Percentiles rank a stretch among this genome's conserved stretches.
Conservation (phyloP, 139 green algal species). For the Chlorella sp. region DNA sequence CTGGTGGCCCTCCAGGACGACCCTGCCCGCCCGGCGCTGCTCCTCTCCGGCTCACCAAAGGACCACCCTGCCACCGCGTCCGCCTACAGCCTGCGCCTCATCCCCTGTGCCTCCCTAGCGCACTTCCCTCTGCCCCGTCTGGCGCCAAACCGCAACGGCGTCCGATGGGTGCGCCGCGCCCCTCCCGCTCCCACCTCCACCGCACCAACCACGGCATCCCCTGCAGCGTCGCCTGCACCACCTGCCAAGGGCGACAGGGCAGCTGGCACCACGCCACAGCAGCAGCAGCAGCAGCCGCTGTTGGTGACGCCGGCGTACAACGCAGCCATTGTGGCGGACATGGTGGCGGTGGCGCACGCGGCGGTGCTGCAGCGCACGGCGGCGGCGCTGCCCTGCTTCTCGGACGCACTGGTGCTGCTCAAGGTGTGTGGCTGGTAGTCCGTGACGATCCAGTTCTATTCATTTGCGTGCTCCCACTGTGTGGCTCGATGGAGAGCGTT, state of each 20-base stretch:
- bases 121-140: constrained; percentile 51
- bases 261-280: background rate
- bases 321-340: constrained; percentile 51
- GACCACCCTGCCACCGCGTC: no score
- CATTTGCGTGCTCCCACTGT: no score
- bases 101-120: constrained; percentile 14
- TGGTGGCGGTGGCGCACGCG: constrained; percentile 28
- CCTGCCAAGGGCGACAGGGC: constrained; percentile 1
- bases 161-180: constrained; percentile 13
- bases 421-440: constrained; percentile 43
- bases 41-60: constrained; percentile 19
- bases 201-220: background rate
- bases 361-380: constrained; percentile 23
- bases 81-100: constrained; percentile 32
- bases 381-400: constrained; percentile 15
- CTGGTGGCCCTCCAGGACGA: constrained; percentile 37
- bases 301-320: constrained; percentile 67
- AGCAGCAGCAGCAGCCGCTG: constrained; percentile 1
- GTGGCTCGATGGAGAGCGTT: no score
- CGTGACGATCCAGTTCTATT: no score
- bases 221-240: background rate
- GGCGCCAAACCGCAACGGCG: constrained; percentile 32
- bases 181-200: constrained; percentile 5
- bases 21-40: constrained; percentile 42
- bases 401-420: constrained; percentile 56